Evolutionary conservation across 2,329 filamentous ascomycete species (phyloP).

Genomic region (Cladophialophora yegresii): DNA sequence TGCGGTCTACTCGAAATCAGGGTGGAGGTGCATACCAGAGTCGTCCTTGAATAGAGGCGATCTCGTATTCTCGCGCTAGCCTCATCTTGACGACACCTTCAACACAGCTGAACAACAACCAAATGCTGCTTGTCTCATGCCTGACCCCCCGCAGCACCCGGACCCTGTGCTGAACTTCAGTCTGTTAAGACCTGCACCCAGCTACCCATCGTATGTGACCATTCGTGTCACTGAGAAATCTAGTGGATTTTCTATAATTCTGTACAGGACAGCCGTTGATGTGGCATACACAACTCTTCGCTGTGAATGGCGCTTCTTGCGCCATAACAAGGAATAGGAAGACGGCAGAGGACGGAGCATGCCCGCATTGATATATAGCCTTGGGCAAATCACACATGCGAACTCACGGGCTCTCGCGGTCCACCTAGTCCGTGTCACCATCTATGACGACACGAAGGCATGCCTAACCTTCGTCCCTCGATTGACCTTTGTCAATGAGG

Average conservation of each 20-base stretch:
- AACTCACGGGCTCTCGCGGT: neutral
- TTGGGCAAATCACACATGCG: neutral
- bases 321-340: neutral
- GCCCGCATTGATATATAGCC: too few species aligned
- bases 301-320: neutral
- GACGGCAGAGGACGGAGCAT: neutral
- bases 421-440: neutral
- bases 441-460: neutral
- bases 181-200: too few species aligned
- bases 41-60: neutral
- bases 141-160: too few species aligned
- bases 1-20: neutral
- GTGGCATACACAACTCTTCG: neutral
- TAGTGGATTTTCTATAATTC: neutral
- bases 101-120: neutral
- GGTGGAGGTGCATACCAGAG: neutral
- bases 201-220: too few species aligned
- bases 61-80: neutral
- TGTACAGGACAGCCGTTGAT: neutral
- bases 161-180: too few species aligned
- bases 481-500: neutral
- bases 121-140: neutral
- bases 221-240: too few species aligned
- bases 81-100: neutral
- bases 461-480: neutral